Conservation (phyloP, 768 basidiomycete genomes). For the Termitomyces sp. region DNA sequence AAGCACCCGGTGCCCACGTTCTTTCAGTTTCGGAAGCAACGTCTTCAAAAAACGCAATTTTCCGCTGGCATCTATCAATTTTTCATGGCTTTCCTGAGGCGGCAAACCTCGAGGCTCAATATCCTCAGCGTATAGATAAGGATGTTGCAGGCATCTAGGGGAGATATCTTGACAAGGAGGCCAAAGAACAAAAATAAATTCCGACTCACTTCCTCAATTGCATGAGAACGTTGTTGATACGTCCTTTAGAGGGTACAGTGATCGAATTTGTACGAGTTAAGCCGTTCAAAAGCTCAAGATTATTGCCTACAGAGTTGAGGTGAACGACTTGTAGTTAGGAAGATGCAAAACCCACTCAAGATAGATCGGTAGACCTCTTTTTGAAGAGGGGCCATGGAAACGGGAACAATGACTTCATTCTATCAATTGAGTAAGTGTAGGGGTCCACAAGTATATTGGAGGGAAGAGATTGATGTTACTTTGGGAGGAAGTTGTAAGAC, state of each 20-base stretch:
- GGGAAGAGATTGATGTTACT: constrained; percentile 37
- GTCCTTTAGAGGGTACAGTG: constrained; percentile 42
- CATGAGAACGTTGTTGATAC: constrained; percentile 84
- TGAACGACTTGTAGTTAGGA: constrained; percentile 11
- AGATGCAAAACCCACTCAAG: constrained; percentile 52
- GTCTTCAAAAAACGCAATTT: constrained; percentile 81
- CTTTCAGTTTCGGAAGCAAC: constrained; percentile 80
- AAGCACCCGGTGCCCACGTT: constrained; percentile 83
- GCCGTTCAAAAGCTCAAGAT: constrained; percentile 62
- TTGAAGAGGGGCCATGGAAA: constrained; percentile 85
- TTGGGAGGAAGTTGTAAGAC: constrained; percentile 91
- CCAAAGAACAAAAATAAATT: background rate
- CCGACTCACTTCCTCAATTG: constrained; percentile 74
- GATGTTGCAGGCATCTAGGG: constrained; percentile 83
- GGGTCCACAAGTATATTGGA: background rate
- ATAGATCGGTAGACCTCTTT: constrained; percentile 87
- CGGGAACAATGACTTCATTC: constrained; percentile 91
- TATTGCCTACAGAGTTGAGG: constrained; percentile 50
- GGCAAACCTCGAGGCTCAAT: constrained; percentile 73
- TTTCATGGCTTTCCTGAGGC: constrained; percentile 60
- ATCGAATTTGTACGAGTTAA: constrained; percentile 44
- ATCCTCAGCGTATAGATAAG: constrained; percentile 77
- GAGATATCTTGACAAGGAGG: constrained; percentile 4
- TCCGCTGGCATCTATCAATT: constrained; percentile 80
- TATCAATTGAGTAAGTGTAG: constrained; percentile 26